Evolutionary conservation across 2,329 filamentous ascomycete genomes (phyloP).

Genomic region (Diaporthe sp.): DNA sequence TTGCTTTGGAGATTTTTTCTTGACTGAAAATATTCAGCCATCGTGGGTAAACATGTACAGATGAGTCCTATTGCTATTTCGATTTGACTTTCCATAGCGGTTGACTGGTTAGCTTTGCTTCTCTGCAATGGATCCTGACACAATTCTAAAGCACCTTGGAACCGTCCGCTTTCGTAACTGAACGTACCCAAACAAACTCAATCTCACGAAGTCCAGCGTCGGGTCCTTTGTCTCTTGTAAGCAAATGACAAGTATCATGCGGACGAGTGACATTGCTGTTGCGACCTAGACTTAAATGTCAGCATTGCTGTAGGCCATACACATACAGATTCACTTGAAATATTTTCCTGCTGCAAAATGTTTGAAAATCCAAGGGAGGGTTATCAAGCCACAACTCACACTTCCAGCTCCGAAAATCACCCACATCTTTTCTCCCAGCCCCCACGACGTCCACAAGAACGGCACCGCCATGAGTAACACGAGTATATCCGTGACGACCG

Average conservation of each 20-base stretch:
- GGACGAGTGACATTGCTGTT: conserved; percentile 1
- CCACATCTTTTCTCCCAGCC: neutral
- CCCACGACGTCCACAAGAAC: neutral
- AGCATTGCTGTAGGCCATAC: neutral
- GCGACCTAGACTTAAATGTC: neutral
- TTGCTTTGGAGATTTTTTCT: neutral
- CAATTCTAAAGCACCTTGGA: accelerated
- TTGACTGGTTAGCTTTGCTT: neutral
- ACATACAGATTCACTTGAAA: too few relatives aligned
- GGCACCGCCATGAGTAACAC: neutral
- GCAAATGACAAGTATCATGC: conserved; percentile 6
- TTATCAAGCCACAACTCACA: neutral
- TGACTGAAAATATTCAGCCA: neutral
- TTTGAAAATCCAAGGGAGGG: too few relatives aligned
- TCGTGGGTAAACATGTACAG: neutral
- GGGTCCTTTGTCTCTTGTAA: conserved; percentile 3
- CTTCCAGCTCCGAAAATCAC: neutral
- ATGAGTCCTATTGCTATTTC: conserved; percentile 9
- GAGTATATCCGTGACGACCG: neutral
- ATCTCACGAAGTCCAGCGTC: neutral
- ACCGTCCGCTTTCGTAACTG: neutral
- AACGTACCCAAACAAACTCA: conserved; percentile 8
- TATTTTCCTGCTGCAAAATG: too few relatives aligned
- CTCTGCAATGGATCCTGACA: too few relatives aligned
- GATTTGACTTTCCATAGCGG: neutral